Percentiles rank a stretch among this genome's conserved stretches.
Evolutionary conservation across 768 basidiomycete species (phyloP).

Genomic region (Lyophyllum shimeji): DNA sequence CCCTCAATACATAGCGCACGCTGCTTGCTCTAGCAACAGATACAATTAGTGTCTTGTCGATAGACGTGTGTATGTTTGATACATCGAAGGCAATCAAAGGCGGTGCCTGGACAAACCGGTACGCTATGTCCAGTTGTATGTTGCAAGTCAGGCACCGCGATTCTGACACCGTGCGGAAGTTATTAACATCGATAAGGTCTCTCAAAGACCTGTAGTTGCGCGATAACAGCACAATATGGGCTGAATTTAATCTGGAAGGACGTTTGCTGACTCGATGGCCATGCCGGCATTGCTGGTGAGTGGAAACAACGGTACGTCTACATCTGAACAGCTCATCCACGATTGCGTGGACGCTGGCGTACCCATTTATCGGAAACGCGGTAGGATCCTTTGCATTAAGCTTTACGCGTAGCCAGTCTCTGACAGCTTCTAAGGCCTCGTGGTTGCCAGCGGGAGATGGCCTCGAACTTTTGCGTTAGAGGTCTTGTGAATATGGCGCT

Average conservation of each 20-base stretch:
- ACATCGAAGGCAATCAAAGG: not conserved
- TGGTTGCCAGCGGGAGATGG: not conserved
- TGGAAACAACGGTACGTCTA: not conserved
- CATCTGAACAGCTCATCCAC: not conserved
- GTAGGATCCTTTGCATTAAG: not conserved
- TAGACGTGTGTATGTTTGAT: not conserved
- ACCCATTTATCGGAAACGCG: not conserved
- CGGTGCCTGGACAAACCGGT: not conserved
- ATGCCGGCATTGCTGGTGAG: not conserved
- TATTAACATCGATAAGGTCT: not conserved
- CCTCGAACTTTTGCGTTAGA: not conserved
- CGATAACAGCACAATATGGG: not conserved
- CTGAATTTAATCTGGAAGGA: not conserved
- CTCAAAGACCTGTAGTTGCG: not conserved
- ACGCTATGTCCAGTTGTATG: not conserved
- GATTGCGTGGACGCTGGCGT: not conserved
- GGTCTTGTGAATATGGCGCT: not conserved
- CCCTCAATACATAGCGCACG: not conserved
- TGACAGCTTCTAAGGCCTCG: not conserved
- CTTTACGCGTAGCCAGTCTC: not conserved
- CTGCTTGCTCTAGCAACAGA: not conserved
- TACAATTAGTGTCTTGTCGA: not conserved
- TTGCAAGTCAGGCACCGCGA: not conserved
- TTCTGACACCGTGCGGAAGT: not conserved
- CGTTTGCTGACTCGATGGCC: not conserved